These are phyloP conservation scores for Adansonia grandidieri DNA, from an alignment of 441 rosid genomes.

Conservation along the genomic window DNA sequence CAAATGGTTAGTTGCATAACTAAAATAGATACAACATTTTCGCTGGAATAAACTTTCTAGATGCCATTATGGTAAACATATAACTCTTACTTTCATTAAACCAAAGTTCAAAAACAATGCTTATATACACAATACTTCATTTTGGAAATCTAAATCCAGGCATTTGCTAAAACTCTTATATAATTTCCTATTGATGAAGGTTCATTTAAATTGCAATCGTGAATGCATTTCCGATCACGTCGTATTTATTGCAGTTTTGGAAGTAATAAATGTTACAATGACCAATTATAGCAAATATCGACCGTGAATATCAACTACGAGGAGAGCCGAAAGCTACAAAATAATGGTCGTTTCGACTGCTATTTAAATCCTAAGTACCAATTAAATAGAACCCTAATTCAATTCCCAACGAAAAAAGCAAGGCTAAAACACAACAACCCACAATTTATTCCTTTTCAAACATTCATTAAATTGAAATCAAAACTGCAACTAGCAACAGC, in stretches of 20 bases:
- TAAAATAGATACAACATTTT: not conserved
- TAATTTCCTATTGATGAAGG: not conserved
- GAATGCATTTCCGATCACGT: not conserved
- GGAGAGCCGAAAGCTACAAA: no score
- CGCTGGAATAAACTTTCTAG: not conserved
- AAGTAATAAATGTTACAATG: no score
- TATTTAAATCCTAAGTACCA: not conserved
- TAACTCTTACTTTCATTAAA: not conserved
- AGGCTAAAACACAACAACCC: not conserved
- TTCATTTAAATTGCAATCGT: no score
- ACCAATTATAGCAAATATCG: no score
- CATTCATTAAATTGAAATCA: not conserved
- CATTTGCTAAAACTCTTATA: not conserved
- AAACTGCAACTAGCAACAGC: not conserved
- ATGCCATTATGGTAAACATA: not conserved
- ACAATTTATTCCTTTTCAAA: not conserved
- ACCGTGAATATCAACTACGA: no score
- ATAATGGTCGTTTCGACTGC: no score
- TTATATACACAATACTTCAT: not conserved
- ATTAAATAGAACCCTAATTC: slow-evolving; percentile 2
- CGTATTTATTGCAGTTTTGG: no score
- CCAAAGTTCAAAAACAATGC: not conserved
- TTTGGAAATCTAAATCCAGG: not conserved
- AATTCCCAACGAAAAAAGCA: not conserved
- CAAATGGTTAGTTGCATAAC: not conserved